Base-by-base conservation (phyloP, 2,329 filamentous ascomycete species). In the Xylariaceae sp. region DNA sequence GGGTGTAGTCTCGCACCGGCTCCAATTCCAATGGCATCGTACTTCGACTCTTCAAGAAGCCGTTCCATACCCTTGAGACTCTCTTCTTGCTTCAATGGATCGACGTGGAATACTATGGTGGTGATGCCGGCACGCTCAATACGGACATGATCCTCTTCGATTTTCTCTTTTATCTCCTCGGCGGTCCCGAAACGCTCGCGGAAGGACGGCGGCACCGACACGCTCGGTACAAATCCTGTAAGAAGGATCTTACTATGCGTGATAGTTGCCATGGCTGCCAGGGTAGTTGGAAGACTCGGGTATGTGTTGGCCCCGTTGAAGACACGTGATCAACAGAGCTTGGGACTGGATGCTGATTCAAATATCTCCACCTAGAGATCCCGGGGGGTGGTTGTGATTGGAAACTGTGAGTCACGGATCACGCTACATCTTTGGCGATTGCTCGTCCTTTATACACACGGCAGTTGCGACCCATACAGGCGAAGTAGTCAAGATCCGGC, bases 21-120 rank as follows among this genome's bases (percentile, higher is more conserved):
- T n/a, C 64, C 63, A 42, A 66, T 62, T 37, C 62, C 57, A 55
- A 66, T 62, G 10, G 61, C 63, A 35, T 60, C 66, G 56, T 65
- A 64, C 34, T 61, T 44, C 11, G 48, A 54, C 35, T 59, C 45
- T 35, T 37, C 52, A 2, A 64, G 52, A 39, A 58, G 39, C 11
- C n/a, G n/a, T 58, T 53, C 55, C 2, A 64, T 13, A 5, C 53
- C 54, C 10, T 49, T 13, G 23, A 62, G 53, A 3, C 34, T 39
- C 51, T 62, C 58, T 44, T 64, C 59, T 45, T 54, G 47, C 49
- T 64, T 52, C 23, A 39, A 42, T 11, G 57, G 45, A 37, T 60
- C 37, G 4, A 64, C 11, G 4, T 51, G 52, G 35, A 49, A 52
- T 9, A 45, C 3, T 17, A 64, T 39, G 37, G 55, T 15, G 11